phyloP scores from a whole-genome alignment of 805 yeast species.

The Blastobotrys parvus region DNA sequence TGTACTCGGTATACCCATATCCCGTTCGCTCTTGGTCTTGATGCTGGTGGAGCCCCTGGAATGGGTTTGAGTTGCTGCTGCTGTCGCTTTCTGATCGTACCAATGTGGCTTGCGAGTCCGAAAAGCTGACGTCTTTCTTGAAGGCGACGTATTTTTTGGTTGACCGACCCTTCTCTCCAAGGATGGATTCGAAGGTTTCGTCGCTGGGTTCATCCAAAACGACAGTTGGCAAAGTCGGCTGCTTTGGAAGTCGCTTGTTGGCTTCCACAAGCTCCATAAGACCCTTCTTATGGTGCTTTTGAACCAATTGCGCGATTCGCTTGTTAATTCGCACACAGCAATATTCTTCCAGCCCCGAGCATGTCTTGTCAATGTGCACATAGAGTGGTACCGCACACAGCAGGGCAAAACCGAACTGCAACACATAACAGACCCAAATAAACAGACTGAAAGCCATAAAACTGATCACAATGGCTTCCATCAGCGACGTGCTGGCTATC shows the following conservation, averaged over 20 bases:
- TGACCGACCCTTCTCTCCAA: not conserved
- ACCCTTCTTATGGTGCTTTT: slow-evolving; percentile 29
- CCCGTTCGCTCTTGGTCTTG: not conserved
- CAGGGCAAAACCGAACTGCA: slow-evolving; percentile 47
- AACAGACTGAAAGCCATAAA: slow-evolving; percentile 68
- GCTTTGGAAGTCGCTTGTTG: slow-evolving; percentile 18
- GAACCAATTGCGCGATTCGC: slow-evolving; percentile 45
- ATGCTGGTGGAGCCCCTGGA: not conserved
- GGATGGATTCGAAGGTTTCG: slow-evolving; percentile 2
- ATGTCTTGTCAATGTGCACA: slow-evolving; percentile 34
- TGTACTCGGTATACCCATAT: slow-evolving; percentile 2
- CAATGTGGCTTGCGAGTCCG: not conserved
- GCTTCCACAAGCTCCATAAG: slow-evolving; percentile 21
- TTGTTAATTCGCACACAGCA: slow-evolving; percentile 54
- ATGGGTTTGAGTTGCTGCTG: not conserved
- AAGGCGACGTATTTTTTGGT: not conserved
- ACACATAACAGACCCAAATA: slow-evolving; percentile 63
- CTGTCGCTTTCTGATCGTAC: not conserved
- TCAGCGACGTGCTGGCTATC: slow-evolving; percentile 53
- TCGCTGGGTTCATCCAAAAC: slow-evolving; percentile 2
- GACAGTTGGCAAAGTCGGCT: slow-evolving; percentile 24
- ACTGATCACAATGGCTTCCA: slow-evolving; percentile 64
- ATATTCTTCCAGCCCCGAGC: slow-evolving; percentile 44
- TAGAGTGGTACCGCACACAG: slow-evolving; percentile 44
- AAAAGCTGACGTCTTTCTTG: not conserved